Percentiles rank a stretch among this genome's conserved stretches.
These are phyloP conservation scores for Fusarium tupiense DNA, from an alignment of 2,329 filamentous ascomycete species.

Conservation along the genomic window DNA sequence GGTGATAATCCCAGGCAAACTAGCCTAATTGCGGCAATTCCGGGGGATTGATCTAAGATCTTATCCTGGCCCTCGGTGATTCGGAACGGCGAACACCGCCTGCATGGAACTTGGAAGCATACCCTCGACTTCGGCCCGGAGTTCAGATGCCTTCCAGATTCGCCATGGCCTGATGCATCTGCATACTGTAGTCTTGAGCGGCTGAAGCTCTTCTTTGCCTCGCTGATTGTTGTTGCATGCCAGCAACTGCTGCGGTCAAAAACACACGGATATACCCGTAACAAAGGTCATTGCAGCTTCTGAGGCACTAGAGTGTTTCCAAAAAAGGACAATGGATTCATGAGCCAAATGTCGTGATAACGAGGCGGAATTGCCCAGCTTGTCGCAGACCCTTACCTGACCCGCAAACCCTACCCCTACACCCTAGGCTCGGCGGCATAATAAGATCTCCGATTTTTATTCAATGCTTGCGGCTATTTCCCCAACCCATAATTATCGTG, in stretches of 20 bases:
- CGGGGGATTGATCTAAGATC: slow-evolving; percentile 50
- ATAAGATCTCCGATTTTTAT: slow-evolving; percentile 19
- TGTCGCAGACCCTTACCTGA: slow-evolving; percentile 12
- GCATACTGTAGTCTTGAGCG: background rate
- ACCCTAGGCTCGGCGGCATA: slow-evolving; percentile 17
- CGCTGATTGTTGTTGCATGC: background rate
- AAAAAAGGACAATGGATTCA: slow-evolving; percentile 9
- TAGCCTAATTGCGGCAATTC: slow-evolving; percentile 45
- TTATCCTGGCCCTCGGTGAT: slow-evolving; percentile 45
- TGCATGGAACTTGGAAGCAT: slow-evolving; percentile 25
- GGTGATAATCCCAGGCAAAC: slow-evolving; percentile 21
- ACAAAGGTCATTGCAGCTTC: background rate
- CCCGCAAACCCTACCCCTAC: slow-evolving; percentile 24
- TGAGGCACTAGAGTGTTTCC: slow-evolving; percentile 17
- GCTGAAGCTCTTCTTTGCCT: background rate
- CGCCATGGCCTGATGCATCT: slow-evolving; percentile 4
- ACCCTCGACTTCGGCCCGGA: slow-evolving; percentile 30
- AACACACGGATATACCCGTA: slow-evolving; percentile 2
- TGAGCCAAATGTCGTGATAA: background rate
- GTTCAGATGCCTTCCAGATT: slow-evolving; percentile 29
- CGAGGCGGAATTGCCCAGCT: slow-evolving; percentile 14
- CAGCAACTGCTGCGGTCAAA: background rate
- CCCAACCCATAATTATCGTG: background rate
- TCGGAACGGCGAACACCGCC: slow-evolving; percentile 46
- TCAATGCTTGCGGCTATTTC: slow-evolving; percentile 14